Evolutionary conservation across 148 eudicot genomes (phyloP).

Genomic region (Chenopodium berlandieri): DNA sequence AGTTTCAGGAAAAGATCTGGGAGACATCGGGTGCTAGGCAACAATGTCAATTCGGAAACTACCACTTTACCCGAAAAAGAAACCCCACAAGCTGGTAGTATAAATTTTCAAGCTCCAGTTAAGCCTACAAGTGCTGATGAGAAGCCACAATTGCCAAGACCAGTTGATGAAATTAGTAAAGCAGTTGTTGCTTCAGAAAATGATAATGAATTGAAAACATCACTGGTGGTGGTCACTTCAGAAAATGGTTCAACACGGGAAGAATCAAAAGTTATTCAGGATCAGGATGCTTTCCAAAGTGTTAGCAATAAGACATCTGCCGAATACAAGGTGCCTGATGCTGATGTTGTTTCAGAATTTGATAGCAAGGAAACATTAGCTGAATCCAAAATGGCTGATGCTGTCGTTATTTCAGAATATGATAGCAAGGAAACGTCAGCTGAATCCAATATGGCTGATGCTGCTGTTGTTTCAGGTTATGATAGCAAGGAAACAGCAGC

Average conservation of each 20-base stretch:
- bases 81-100: constrained; percentile 39
- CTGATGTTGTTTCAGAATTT: constrained; percentile 9
- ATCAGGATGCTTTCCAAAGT: constrained; percentile 28
- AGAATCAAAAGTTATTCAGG: constrained; percentile 35
- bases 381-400: constrained; percentile 11
- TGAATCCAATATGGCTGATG: constrained; percentile 31
- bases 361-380: constrained; percentile 3
- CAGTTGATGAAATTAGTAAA: constrained; percentile 49
- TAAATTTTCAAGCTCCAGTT: constrained; percentile 42
- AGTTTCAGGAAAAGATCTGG: constrained; percentile 83
- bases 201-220: constrained; percentile 20
- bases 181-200: constrained; percentile 21
- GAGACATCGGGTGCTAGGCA: constrained; percentile 68
- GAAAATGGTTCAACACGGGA: constrained; percentile 8
- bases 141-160: constrained; percentile 34
- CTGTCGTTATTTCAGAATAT: constrained; percentile 6
- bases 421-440: constrained; percentile 8
- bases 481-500: constrained; percentile 16
- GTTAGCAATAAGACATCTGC: constrained; percentile 15
- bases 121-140: constrained; percentile 40
- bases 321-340: constrained; percentile 14
- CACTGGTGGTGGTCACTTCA: constrained; percentile 19
- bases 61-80: constrained; percentile 53
- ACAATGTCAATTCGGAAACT: constrained; percentile 50
- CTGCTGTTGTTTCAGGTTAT: constrained; percentile 24